Base-by-base conservation (phyloP, 1,139 yeast species). In the Pichia cactophila region DNA sequence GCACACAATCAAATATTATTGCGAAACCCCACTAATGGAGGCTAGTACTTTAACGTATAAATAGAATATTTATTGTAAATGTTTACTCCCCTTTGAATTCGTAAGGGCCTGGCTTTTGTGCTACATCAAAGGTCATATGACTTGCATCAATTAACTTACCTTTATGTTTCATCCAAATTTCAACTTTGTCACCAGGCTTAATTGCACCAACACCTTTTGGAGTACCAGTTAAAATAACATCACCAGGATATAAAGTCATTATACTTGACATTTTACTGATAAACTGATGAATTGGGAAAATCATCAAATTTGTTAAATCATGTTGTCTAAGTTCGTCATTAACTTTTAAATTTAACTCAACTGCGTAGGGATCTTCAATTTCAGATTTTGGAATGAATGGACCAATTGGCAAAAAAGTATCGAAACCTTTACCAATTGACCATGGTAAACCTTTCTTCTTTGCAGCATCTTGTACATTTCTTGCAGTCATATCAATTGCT, bases 191-290 rank as follows among this genome's bases (percentile, higher is more conserved):
- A 8, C 97, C 97, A 1, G 95, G 84, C 10, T 65, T 68, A 44
- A 90, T 70, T 38, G 75, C 72, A 12, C 97, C 97, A 11, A 92
- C 99, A n/a, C 99, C 99, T 67, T 90, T 88, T 43, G 98, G 98
- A 1, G 98, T 92, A 14, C 98, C 98, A 0, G 97, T 92, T 53
- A 90, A 73, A 52, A 92, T 83, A 58, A 92, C 75, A 63, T 92
- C 97, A 26, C 97, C 97, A 52, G 88, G 83, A 60, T 89, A 81
- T 51, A 92, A 72, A 3, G 97, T 87, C 94, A 92, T 90, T 58
- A 88, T 82, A 17, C 83, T 70, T 10, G 96, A 86, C 81, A 90
- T 85, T 51, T 86, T 80, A 50, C 86, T 77, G 56, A 92, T 72
- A 54, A 94, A 83, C 58, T 78, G 76, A 59, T 90, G 94, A 60